Percentiles rank a stretch among this genome's conserved stretches.
phyloP scores from a whole-genome alignment of 768 basidiomycete species.

The Amanita brunnescens region DNA sequence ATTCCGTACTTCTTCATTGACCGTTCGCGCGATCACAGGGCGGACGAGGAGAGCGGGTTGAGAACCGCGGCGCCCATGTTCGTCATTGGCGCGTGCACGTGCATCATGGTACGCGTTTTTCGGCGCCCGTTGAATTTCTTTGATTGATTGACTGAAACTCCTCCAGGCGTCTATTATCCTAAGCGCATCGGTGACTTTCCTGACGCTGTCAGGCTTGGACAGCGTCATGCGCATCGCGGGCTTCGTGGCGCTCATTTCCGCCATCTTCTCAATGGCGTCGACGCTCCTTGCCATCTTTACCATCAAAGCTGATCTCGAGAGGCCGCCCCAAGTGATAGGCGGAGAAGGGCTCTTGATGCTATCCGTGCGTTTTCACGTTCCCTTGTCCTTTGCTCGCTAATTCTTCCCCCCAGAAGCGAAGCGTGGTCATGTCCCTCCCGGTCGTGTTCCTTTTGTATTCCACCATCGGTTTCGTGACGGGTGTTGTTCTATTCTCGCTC shows the following conservation, averaged over 20 bases:
- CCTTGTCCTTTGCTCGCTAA: too few species aligned
- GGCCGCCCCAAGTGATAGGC: slow-evolving; percentile 39
- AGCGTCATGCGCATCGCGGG: slow-evolving; percentile 53
- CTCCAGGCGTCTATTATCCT: slow-evolving; percentile 77
- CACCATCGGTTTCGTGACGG: slow-evolving; percentile 58
- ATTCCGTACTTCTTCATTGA: slow-evolving; percentile 71
- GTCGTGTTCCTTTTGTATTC: slow-evolving; percentile 68
- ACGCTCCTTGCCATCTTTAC: slow-evolving; percentile 63
- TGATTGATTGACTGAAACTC: too few species aligned
- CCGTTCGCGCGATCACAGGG: slow-evolving; percentile 36
- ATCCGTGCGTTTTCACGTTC: too few species aligned
- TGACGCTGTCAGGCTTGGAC: slow-evolving; percentile 70
- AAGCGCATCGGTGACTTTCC: slow-evolving; percentile 75
- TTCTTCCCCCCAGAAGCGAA: too few species aligned
- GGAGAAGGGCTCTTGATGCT: slow-evolving; percentile 47
- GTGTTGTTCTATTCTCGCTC: slow-evolving; percentile 58
- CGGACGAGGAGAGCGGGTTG: slow-evolving; percentile 55
- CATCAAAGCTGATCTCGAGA: slow-evolving; percentile 58
- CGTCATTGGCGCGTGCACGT: slow-evolving; percentile 55
- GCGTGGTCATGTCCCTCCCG: slow-evolving; percentile 62
- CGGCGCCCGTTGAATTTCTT: too few species aligned
- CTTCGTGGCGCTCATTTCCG: slow-evolving; percentile 60
- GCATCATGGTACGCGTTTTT: slow-evolving; percentile 44
- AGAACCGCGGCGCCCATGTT: slow-evolving; percentile 48
- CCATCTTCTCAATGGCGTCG: slow-evolving; percentile 60